Percentiles rank a stretch among this genome's conserved stretches.
phyloP scores from a whole-genome alignment of 768 basidiomycete species.

The Amyloporia xantha region DNA sequence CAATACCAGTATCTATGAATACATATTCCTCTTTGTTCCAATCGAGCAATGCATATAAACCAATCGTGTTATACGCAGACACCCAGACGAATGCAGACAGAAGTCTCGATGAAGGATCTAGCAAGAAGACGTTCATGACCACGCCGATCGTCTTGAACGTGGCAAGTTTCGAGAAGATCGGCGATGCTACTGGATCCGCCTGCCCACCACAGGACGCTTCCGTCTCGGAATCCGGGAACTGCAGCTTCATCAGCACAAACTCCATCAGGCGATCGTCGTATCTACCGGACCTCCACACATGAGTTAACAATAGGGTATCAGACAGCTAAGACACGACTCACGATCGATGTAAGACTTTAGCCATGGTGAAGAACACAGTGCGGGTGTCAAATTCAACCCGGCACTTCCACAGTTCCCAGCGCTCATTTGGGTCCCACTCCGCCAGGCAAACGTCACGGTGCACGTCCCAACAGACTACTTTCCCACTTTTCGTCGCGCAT shows the following conservation, averaged over 20 bases:
- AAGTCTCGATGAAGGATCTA: conserved; percentile 55
- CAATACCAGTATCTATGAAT: conserved; percentile 67
- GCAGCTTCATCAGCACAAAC: conserved; percentile 63
- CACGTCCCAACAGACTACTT: conserved; percentile 74
- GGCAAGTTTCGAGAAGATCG: conserved; percentile 53
- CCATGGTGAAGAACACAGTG: conserved; percentile 72
- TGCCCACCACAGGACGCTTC: not conserved
- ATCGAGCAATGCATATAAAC: conserved; percentile 57
- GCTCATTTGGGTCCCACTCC: conserved; percentile 56
- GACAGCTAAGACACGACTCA: too few species aligned
- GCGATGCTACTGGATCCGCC: conserved; percentile 16
- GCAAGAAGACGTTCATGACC: conserved; percentile 73
- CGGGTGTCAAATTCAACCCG: conserved; percentile 68
- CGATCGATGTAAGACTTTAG: conserved; percentile 40
- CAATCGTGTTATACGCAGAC: conserved; percentile 45
- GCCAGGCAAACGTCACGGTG: conserved; percentile 53
- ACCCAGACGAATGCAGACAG: conserved; percentile 70
- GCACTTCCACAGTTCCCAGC: conserved; percentile 76
- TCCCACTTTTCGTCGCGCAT: conserved; percentile 72
- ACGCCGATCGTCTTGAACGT: conserved; percentile 59
- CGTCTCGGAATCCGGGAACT: conserved; percentile 38
- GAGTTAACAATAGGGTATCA: not conserved
- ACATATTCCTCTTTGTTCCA: conserved; percentile 63
- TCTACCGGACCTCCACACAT: conserved; percentile 9
- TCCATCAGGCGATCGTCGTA: conserved; percentile 58